phyloP scores from a whole-genome alignment of 768 basidiomycete species.

The Suillus bovinus region DNA sequence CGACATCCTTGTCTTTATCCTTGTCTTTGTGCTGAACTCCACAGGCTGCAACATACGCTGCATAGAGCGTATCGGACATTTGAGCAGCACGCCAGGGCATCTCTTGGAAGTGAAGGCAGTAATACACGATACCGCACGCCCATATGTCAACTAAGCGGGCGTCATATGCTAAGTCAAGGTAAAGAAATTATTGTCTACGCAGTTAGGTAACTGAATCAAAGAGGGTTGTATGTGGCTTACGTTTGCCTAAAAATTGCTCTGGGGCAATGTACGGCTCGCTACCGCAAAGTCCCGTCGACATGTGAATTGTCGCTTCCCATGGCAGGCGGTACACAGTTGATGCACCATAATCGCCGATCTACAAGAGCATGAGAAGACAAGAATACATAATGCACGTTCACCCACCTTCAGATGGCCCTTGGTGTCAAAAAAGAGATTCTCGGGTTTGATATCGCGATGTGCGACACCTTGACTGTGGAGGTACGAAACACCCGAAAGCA shows the following conservation, averaged over 20 bases:
- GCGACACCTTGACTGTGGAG: slow-evolving; percentile 97
- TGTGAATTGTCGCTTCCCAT: slow-evolving; percentile 96
- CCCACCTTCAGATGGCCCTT: slow-evolving; percentile 90
- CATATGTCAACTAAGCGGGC: slow-evolving; percentile 97
- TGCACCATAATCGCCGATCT: slow-evolving; percentile 99
- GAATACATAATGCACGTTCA: slow-evolving; percentile 4
- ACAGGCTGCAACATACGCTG: slow-evolving; percentile 61
- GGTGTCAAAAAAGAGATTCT: slow-evolving; percentile 94
- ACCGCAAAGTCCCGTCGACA: slow-evolving; percentile 96
- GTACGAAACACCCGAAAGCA: slow-evolving; percentile 84
- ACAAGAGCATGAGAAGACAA: slow-evolving; percentile 18
- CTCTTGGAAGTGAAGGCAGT: slow-evolving; percentile 97
- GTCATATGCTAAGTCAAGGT: slow-evolving; percentile 74
- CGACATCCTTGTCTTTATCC: slow-evolving; percentile 25
- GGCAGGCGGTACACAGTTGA: slow-evolving; percentile 99
- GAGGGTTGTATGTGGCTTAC: slow-evolving; percentile 57
- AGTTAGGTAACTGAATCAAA: slow-evolving; percentile 41
- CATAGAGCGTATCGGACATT: slow-evolving; percentile 74
- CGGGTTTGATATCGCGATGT: slow-evolving; percentile 97
- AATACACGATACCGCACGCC: slow-evolving; percentile 97
- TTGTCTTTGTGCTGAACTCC: slow-evolving; percentile 22
- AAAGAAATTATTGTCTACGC: slow-evolving; percentile 23
- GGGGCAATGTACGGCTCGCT: slow-evolving; percentile 99
- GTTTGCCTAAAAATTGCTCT: slow-evolving; percentile 95
- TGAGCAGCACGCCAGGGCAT: slow-evolving; percentile 98